A percentile compares a stretch with the other conserved stretches of the same genome.
Evolutionary conservation across 2,329 filamentous ascomycete species (phyloP).

Genomic region (Tolypocladium pustulatum): DNA sequence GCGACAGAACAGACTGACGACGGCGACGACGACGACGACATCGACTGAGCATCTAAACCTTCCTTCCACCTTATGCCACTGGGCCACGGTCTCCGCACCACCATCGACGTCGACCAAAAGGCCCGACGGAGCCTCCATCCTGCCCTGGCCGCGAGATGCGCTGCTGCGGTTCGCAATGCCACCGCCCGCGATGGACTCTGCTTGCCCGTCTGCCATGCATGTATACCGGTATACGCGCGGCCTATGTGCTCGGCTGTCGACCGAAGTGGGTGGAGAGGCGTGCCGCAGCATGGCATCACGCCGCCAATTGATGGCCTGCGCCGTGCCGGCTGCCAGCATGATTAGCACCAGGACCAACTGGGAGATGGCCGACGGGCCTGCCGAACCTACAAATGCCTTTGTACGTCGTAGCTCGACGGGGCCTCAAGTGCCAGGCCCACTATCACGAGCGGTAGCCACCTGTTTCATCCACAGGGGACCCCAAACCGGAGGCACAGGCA

Average conservation of each 20-base stretch:
- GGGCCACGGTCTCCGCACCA: not conserved
- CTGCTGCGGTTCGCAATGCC: no score
- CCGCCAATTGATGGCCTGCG: not conserved
- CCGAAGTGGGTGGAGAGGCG: not conserved
- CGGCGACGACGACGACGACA: not conserved
- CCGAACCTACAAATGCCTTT: not conserved
- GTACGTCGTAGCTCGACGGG: not conserved
- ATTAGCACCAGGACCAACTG: not conserved
- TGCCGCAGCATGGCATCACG: not conserved
- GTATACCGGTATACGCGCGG: not conserved
- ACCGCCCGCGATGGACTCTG: no score
- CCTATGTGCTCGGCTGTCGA: not conserved
- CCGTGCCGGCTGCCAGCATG: not conserved
- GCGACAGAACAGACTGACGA: not conserved
- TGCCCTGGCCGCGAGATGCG: not conserved
- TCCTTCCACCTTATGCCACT: not conserved
- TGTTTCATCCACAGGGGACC: not conserved
- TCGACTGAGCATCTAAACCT: not conserved
- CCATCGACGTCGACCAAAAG: not conserved
- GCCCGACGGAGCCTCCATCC: not conserved
- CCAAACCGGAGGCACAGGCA: not conserved
- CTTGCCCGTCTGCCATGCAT: no score
- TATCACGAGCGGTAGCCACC: not conserved
- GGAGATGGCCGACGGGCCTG: not conserved
- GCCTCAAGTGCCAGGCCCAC: not conserved